phyloP scores from a whole-genome alignment of 768 basidiomycete species.

The Candolleomyces efflorescens region DNA sequence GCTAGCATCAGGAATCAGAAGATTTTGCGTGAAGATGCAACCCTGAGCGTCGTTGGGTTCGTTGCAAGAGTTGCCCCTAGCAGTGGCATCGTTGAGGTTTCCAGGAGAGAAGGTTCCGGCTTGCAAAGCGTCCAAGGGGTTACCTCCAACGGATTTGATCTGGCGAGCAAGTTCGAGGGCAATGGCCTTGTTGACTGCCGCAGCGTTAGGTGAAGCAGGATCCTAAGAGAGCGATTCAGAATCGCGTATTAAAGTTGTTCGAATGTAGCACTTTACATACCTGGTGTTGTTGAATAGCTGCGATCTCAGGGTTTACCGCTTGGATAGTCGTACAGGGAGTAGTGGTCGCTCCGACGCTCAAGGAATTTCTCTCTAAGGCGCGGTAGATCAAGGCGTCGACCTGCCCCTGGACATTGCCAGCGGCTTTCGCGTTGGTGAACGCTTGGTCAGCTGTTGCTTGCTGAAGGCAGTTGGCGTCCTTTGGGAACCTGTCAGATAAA shows the following conservation, averaged over 20 bases:
- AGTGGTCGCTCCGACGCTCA: constrained; percentile 41
- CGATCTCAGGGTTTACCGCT: constrained; percentile 62
- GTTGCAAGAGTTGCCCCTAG: constrained; percentile 52
- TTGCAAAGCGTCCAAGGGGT: constrained; percentile 53
- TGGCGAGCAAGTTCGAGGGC: constrained; percentile 59
- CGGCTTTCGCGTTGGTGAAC: constrained; percentile 69
- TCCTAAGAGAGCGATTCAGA: constrained; percentile 31
- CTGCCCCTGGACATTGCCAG: constrained; percentile 50
- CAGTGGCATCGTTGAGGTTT: constrained; percentile 45
- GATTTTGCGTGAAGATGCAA: constrained; percentile 62
- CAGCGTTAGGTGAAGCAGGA: constrained; percentile 55
- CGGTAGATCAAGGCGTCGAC: constrained; percentile 58
- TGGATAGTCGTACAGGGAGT: constrained; percentile 49
- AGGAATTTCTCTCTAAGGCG: constrained; percentile 65
- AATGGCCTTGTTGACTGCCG: constrained; percentile 60
- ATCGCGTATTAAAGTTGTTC: neutral
- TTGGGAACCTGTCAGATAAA: neutral
- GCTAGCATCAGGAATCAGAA: constrained; percentile 52
- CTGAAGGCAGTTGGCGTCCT: constrained; percentile 61
- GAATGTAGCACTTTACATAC: constrained; percentile 12
- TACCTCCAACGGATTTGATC: constrained; percentile 58
- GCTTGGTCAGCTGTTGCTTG: constrained; percentile 65
- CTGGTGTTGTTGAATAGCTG: constrained; percentile 60
- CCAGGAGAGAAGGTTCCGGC: constrained; percentile 63
- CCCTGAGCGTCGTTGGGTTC: constrained; percentile 47